phyloP scores from a whole-genome alignment of 2,329 filamentous ascomycete species.

The Curvularia verruculosa region DNA sequence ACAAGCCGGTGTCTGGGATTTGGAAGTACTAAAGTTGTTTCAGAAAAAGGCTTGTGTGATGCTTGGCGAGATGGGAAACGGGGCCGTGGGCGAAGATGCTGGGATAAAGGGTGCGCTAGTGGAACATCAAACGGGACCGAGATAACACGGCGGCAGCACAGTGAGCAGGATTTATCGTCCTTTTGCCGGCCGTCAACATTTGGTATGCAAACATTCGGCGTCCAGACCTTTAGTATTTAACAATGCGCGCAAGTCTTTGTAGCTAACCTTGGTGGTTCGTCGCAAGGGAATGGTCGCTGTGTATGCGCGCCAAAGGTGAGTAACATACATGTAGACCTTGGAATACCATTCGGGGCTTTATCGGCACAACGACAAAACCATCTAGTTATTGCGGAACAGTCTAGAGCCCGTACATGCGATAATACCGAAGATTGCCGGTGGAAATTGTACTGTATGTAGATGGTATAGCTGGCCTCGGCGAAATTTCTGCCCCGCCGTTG shows the following conservation, averaged over 20 bases:
- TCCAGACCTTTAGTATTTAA: not conserved
- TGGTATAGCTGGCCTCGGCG: not conserved
- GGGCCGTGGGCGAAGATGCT: constrained; percentile 15
- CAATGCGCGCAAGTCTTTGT: not conserved
- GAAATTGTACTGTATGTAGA: constrained; percentile 3
- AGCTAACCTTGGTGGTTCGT: not conserved
- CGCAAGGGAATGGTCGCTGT: not conserved
- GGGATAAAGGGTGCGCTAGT: constrained; percentile 30
- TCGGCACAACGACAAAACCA: constrained; percentile 3
- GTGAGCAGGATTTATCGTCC: constrained; percentile 2
- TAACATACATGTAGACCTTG: not conserved
- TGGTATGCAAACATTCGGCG: not conserved
- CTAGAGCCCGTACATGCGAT: constrained; percentile 1
- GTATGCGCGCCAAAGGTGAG: not conserved
- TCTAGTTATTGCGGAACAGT: not conserved
- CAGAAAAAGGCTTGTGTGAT: constrained; percentile 15
- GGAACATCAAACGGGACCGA: constrained; percentile 44
- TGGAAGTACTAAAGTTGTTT: constrained; percentile 20
- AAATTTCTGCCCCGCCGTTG: not conserved
- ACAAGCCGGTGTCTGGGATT: constrained; percentile 7
- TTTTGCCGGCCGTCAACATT: not conserved
- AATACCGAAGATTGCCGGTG: constrained; percentile 6
- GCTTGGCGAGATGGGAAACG: constrained; percentile 22
- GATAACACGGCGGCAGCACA: constrained; percentile 33
- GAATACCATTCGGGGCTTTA: constrained; percentile 4